Conservation (phyloP, 768 basidiomycete species). For the Aureoboletus auriporus region DNA sequence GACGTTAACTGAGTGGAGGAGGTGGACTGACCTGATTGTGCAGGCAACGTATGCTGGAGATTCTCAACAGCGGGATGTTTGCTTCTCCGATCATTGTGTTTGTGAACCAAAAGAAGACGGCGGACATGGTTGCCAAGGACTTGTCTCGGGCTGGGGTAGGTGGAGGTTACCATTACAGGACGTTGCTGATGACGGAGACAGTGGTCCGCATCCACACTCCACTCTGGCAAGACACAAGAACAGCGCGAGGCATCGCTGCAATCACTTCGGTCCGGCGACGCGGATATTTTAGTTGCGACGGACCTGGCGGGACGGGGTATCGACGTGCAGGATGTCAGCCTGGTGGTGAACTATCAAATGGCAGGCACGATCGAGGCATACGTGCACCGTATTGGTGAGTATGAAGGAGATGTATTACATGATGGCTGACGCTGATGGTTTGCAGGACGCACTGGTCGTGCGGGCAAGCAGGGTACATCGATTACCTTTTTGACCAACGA, state of each 20-base stretch:
- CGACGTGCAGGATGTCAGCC: slow-evolving; percentile 93
- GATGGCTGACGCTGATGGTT: slow-evolving; percentile 1
- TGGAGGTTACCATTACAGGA: slow-evolving; percentile 14
- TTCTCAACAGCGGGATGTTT: slow-evolving; percentile 83
- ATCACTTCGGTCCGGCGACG: slow-evolving; percentile 78
- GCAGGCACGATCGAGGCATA: slow-evolving; percentile 93
- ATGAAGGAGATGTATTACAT: slow-evolving; percentile 1
- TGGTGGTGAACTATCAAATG: slow-evolving; percentile 99
- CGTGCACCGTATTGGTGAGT: slow-evolving; percentile 92
- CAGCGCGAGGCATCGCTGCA: slow-evolving; percentile 93
- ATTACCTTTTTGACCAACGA: slow-evolving; percentile 97
- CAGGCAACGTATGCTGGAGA: slow-evolving; percentile 84
- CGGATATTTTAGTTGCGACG: slow-evolving; percentile 91
- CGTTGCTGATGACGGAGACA: slow-evolving; percentile 25
- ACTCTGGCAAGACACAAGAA: slow-evolving; percentile 97
- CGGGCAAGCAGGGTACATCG: slow-evolving; percentile 88
- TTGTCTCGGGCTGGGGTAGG: slow-evolving; percentile 82
- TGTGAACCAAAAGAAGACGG: slow-evolving; percentile 99
- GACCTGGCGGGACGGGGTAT: slow-evolving; percentile 98
- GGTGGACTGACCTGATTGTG: slow-evolving; percentile 8
- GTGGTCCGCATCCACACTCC: slow-evolving; percentile 90
- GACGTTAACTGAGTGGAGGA: background rate
- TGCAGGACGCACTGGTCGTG: slow-evolving; percentile 94
- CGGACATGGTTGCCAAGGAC: slow-evolving; percentile 96
- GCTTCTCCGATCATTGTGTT: slow-evolving; percentile 95